Conservation (phyloP, 176 grass and related monocot species). For the Musa troglodytarum region DNA sequence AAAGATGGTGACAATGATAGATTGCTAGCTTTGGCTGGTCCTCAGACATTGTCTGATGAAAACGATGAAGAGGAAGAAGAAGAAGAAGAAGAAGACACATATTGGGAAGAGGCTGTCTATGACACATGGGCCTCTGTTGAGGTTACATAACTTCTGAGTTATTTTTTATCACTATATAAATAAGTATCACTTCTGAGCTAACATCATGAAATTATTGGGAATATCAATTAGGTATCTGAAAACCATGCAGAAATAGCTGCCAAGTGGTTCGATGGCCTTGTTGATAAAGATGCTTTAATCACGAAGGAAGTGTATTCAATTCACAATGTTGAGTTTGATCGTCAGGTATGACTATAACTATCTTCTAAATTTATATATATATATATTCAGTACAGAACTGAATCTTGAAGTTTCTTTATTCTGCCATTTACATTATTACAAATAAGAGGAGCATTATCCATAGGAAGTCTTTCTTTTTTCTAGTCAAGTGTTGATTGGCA, state of each 20-base stretch:
- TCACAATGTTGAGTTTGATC: conserved; percentile 83
- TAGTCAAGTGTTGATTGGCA: too few relatives aligned
- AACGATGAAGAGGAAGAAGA: conserved; percentile 40
- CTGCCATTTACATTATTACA: too few relatives aligned
- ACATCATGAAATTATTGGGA: neutral
- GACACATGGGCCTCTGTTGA: neutral
- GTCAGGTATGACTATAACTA: conserved; percentile 47
- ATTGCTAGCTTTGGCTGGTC: conserved; percentile 35
- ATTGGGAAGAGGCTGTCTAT: conserved; percentile 40
- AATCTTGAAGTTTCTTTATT: neutral
- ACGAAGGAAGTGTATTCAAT: conserved; percentile 81
- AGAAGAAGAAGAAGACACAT: conserved; percentile 30
- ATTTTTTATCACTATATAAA: neutral
- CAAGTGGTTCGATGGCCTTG: conserved; percentile 73
- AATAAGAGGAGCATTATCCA: too few relatives aligned
- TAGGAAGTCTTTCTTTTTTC: too few relatives aligned
- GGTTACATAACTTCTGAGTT: neutral
- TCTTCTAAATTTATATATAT: too few relatives aligned
- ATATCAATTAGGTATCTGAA: conserved; percentile 44
- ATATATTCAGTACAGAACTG: too few relatives aligned
- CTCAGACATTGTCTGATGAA: conserved; percentile 24
- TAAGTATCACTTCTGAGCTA: conserved; percentile 12
- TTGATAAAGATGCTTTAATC: conserved; percentile 66
- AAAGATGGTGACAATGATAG: conserved; percentile 66
- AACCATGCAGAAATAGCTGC: conserved; percentile 52